Percentiles rank a stretch among this genome's conserved stretches.
Evolutionary conservation across 2,329 filamentous ascomycete species (phyloP).

Genomic region (Alternaria arborescens): DNA sequence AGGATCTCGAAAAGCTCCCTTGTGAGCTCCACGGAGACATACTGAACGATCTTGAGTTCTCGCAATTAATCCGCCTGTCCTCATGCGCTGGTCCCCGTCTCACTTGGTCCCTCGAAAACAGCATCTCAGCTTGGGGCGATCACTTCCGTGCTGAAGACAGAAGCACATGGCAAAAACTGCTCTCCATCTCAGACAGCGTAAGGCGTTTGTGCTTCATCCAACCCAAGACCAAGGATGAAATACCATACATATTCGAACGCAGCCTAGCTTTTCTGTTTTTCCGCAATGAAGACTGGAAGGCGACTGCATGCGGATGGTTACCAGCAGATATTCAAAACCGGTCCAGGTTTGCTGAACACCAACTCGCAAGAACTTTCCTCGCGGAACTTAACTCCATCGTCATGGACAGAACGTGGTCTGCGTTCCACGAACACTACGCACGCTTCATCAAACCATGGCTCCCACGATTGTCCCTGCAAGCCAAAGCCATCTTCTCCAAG

Average conservation of each 20-base stretch:
- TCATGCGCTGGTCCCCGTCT: slow-evolving; percentile 12
- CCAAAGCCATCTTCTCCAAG: background rate
- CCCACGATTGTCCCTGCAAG: background rate
- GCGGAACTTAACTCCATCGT: background rate
- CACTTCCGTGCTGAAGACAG: background rate
- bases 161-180: slow-evolving; percentile 5
- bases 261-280: background rate
- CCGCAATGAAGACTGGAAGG: background rate
- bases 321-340: background rate
- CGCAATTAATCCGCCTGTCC: slow-evolving; percentile 16
- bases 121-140: slow-evolving; percentile 8
- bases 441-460: background rate
- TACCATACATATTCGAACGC: background rate
- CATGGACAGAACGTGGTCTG: background rate
- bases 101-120: slow-evolving; percentile 17
- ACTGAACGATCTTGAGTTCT: slow-evolving; percentile 13
- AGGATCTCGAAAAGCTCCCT: slow-evolving; percentile 18
- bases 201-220: slow-evolving; percentile 1
- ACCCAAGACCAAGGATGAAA: background rate
- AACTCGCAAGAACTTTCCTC: background rate
- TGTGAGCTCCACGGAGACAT: slow-evolving; percentile 14
- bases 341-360: background rate
- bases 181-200: slow-evolving; percentile 4
- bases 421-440: background rate
- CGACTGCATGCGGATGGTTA: background rate